These are phyloP conservation scores for Puccinia hordei DNA, from an alignment of 1,284 basidiomycete species.

Conservation along the genomic window DNA sequence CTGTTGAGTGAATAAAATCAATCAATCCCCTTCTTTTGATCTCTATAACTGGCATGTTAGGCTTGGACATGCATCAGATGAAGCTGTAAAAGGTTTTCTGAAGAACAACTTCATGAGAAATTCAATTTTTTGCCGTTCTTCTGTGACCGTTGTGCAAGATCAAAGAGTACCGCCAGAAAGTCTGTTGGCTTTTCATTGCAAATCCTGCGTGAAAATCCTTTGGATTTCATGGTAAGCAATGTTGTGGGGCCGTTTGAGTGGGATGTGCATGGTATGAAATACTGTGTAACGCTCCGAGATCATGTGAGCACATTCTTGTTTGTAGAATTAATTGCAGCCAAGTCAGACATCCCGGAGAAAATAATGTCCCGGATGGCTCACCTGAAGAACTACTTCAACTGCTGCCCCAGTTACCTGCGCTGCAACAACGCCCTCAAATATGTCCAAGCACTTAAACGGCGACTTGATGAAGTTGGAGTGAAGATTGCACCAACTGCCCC, in stretches of 20 bases:
- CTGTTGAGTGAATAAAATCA: background rate
- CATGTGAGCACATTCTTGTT: background rate
- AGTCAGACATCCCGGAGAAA: background rate
- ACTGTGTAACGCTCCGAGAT: background rate
- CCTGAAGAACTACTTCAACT: background rate
- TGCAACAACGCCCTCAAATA: constrained; percentile 8
- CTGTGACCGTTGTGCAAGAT: background rate
- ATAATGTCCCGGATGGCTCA: background rate
- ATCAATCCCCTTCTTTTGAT: constrained; percentile 1
- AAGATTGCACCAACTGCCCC: background rate
- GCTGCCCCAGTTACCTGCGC: background rate
- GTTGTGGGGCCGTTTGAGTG: background rate
- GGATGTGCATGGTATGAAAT: background rate
- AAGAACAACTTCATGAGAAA: background rate
- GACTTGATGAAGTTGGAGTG: background rate
- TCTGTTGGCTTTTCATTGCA: background rate
- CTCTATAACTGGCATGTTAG: background rate
- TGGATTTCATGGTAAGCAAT: background rate
- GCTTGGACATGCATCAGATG: background rate
- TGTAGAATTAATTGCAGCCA: background rate
- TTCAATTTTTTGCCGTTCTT: background rate
- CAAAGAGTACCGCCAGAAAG: background rate
- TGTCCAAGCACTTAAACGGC: background rate
- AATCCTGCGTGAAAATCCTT: background rate
- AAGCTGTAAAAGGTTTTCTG: background rate